Evolutionary conservation across 371 early-diverging fungal genomes (phyloP).

Genomic region (Choanephora cucurbitarum): DNA sequence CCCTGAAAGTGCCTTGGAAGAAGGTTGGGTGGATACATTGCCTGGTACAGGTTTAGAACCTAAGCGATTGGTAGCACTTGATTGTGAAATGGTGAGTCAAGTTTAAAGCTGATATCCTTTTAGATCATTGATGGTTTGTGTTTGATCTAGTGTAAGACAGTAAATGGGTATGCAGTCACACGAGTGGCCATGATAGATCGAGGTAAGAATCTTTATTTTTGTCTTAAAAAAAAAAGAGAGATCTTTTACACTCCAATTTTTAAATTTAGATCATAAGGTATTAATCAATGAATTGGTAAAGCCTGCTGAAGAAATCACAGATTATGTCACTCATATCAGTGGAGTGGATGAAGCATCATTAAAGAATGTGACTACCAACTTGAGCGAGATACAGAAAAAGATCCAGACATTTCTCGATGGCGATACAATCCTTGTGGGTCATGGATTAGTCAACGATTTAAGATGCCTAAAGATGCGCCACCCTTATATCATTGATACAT

Average conservation of each 20-base stretch:
- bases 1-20: slow-evolving; percentile 18
- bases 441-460: slow-evolving; percentile 77
- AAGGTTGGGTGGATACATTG: slow-evolving; percentile 50
- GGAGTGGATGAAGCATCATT: slow-evolving; percentile 64
- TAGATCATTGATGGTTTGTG: neutral
- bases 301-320: slow-evolving; percentile 63
- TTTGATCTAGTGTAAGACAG: slow-evolving; percentile 67
- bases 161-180: slow-evolving; percentile 64
- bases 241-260: too few relatives aligned
- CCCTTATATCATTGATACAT: slow-evolving; percentile 71
- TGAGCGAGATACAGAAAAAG: slow-evolving; percentile 55
- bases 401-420: slow-evolving; percentile 41
- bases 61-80: slow-evolving; percentile 60
- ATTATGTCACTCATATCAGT: slow-evolving; percentile 67
- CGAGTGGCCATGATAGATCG: slow-evolving; percentile 63
- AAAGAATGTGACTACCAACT: slow-evolving; percentile 45
- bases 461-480: slow-evolving; percentile 61
- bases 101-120: neutral
- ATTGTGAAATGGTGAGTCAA: slow-evolving; percentile 77
- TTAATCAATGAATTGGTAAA: slow-evolving; percentile 69
- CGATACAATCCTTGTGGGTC: slow-evolving; percentile 71
- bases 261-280: slow-evolving; percentile 38
- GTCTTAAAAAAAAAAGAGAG: neutral
- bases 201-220: slow-evolving; percentile 18
- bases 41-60: slow-evolving; percentile 28